These are phyloP conservation scores for Colletotrichum eleusines DNA, from an alignment of 2,329 filamentous ascomycete species.

Conservation along the genomic window DNA sequence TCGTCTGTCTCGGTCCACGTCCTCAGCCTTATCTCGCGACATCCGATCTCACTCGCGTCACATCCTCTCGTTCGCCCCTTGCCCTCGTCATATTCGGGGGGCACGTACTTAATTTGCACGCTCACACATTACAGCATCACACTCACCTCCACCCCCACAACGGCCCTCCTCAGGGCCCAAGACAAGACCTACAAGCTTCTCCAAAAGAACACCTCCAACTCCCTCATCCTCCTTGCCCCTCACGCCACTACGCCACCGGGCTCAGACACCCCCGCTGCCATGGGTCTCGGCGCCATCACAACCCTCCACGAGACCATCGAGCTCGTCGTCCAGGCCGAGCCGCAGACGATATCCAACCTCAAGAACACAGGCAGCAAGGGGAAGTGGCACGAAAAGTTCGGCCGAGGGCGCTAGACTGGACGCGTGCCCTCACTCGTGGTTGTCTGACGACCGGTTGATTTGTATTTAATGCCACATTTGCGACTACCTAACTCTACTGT, in stretches of 20 bases:
- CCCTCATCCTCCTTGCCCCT: constrained; percentile 67
- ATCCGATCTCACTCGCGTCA: constrained; percentile 14
- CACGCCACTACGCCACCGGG: constrained; percentile 38
- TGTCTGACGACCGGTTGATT: background rate
- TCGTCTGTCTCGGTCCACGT: background rate
- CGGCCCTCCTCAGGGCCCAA: constrained; percentile 65
- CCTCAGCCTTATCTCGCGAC: constrained; percentile 28
- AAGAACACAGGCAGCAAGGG: constrained; percentile 54
- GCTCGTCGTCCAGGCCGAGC: constrained; percentile 58
- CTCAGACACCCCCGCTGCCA: constrained; percentile 38
- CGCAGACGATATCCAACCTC: constrained; percentile 47
- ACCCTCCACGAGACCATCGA: constrained; percentile 74
- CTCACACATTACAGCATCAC: constrained; percentile 54
- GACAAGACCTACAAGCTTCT: constrained; percentile 68
- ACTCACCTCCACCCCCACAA: constrained; percentile 61
- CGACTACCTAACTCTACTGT: background rate
- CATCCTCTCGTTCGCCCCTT: background rate
- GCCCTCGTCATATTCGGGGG: background rate
- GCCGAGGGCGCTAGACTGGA: constrained; percentile 54
- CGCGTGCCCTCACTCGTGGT: background rate
- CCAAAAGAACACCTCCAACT: constrained; percentile 77
- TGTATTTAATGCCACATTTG: background rate
- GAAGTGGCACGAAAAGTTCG: constrained; percentile 73
- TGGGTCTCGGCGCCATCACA: constrained; percentile 62
- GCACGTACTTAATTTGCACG: background rate